phyloP scores from a whole-genome alignment of 331 rosid species.

The Malus hybrid region DNA sequence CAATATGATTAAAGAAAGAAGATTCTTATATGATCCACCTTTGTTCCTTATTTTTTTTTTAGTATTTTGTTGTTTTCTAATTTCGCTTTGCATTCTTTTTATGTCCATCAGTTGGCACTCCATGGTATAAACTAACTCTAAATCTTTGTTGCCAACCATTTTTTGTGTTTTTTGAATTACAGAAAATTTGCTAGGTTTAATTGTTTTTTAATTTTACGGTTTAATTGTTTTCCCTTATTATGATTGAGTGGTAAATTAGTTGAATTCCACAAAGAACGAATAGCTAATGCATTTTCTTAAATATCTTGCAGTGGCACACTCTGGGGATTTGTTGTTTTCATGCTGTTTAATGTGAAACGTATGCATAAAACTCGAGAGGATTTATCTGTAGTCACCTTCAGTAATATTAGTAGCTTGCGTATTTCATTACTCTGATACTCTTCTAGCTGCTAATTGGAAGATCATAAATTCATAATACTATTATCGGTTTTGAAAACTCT shows the following conservation, averaged over 20 bases:
- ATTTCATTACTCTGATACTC: background rate
- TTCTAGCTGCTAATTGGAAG: background rate
- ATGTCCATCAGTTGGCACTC: too few relatives aligned
- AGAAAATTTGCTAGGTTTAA: too few relatives aligned
- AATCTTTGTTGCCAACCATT: too few relatives aligned
- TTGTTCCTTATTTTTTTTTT: too few relatives aligned
- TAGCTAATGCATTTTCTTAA: slow-evolving; percentile 16
- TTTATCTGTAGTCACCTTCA: background rate
- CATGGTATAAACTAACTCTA: too few relatives aligned
- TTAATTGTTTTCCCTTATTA: too few relatives aligned
- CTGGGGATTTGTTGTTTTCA: slow-evolving; percentile 98
- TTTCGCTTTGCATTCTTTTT: too few relatives aligned
- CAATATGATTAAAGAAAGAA: too few relatives aligned
- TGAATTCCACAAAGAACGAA: slow-evolving; percentile 10
- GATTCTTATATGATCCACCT: too few relatives aligned
- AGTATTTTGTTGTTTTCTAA: too few relatives aligned
- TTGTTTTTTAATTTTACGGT: too few relatives aligned
- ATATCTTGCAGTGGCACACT: slow-evolving; percentile 65
- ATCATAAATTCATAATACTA: background rate
- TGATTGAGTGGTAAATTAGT: background rate
- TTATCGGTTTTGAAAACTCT: slow-evolving; percentile 10
- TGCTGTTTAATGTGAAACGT: slow-evolving; percentile 93
- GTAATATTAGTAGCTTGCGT: background rate
- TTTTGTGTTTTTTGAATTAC: too few relatives aligned
- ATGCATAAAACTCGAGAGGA: slow-evolving; percentile 7